Base-by-base conservation (phyloP, 2,329 filamentous ascomycete species). In the Sporothrix globosa region DNA sequence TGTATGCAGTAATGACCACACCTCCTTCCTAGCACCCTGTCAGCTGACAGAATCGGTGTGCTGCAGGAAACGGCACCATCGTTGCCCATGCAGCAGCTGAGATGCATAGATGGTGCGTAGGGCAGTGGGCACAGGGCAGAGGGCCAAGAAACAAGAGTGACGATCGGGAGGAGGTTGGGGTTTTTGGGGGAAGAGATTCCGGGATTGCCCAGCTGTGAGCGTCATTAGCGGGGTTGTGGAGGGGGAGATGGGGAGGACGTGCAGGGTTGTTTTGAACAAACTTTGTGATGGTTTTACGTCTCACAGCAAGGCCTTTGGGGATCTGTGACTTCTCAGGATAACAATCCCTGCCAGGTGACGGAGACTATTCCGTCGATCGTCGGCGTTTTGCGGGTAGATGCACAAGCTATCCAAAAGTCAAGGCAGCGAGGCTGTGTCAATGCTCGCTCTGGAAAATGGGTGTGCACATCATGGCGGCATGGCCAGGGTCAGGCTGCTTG, bases 1-100 rank as follows among this genome's bases (percentile, higher is more conserved):
- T 34, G 6, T 34, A 34, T 6, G 34, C 34, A 7, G 34, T 5
- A 34, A 7, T 34, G 7, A 34, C 7, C 34, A 34, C 34, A 34
- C 34, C 34, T 9, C 5, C 34, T 34, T 34, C 34, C 34, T 34
- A 3, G 27, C 30, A 21, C 39, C 7, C 60, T 21, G 24, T 50
- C 60, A 65, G 60, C 61, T 50, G 61, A 65, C 61, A 44, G 44
- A 46, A 9, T 46, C n/a, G n/a, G 39, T 17, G 61, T 50, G 60
- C 3, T 14, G 58, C 10, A 3, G 17, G 19, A 19, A 3, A 39
- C 4, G 10, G 30, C 4, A 17, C 39, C 17, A 54, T 13, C 14
- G 39, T 19, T 9, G 5, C 19, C 27, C 5, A 13, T 30, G 52
- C 52, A 30, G 52, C 54, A 60, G 54, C 39, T 30, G 27, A 30